These are phyloP conservation scores for Cystobasidium onofrii DNA, from an alignment of 768 basidiomycete species.

Conservation along the genomic window DNA sequence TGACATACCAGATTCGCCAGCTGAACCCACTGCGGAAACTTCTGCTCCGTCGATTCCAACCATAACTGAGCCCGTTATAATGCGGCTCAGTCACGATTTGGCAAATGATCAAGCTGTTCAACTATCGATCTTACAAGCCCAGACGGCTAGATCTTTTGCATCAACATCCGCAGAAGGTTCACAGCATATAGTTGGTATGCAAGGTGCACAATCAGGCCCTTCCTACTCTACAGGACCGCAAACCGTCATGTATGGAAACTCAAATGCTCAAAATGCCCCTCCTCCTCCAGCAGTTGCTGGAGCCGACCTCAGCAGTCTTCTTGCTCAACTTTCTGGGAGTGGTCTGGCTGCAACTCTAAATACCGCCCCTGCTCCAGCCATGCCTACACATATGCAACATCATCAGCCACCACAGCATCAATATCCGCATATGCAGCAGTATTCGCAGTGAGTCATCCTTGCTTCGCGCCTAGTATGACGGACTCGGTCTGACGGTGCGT, in stretches of 20 bases:
- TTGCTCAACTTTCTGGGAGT: constrained; percentile 9
- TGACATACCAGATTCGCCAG: constrained; percentile 10
- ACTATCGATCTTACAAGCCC: constrained; percentile 1
- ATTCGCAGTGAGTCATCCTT: neutral
- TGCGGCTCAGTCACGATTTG: constrained; percentile 3
- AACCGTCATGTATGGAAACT: neutral
- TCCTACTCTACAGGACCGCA: neutral
- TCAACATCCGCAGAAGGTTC: neutral
- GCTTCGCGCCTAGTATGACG: no score
- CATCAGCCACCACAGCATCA: neutral
- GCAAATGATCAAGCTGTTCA: neutral
- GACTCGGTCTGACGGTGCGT: neutral
- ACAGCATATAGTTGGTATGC: neutral
- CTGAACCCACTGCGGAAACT: neutral
- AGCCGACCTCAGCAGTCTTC: neutral
- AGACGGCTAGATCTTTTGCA: neutral
- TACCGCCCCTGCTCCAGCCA: neutral
- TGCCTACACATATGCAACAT: neutral
- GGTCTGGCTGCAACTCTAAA: neutral
- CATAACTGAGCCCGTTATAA: neutral
- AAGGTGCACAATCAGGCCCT: neutral
- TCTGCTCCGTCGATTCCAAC: neutral
- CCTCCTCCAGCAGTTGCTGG: neutral
- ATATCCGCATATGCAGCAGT: neutral
- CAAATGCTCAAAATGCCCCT: neutral